A percentile compares a stretch with the other conserved stretches of the same genome.
Evolutionary conservation across 495 filamentous ascomycete species (phyloP).

Genomic region (Antarctomyces pellizariae): DNA sequence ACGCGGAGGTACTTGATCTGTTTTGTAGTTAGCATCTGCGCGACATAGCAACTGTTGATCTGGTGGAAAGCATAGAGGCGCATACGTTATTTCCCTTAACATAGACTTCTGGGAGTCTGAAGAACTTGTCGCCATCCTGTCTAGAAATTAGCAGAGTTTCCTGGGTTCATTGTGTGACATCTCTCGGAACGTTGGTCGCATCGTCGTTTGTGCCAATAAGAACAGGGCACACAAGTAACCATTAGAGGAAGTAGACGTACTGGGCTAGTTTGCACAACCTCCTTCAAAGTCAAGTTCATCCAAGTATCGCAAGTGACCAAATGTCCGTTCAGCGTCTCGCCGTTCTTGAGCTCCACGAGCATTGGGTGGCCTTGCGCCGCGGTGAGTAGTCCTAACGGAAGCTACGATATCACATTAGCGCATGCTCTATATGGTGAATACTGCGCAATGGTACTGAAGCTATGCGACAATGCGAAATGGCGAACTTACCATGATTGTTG

Average conservation of each 20-base stretch:
- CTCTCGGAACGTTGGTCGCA: neutral
- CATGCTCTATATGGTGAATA: too few relatives aligned
- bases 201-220: too few relatives aligned
- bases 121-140: constrained; percentile 79
- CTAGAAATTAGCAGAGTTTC: constrained; percentile 1
- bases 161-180: constrained; percentile 4
- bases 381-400: constrained; percentile 79
- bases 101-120: constrained; percentile 77
- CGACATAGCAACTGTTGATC: neutral
- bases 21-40: constrained; percentile 1
- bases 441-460: too few relatives aligned
- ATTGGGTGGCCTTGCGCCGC: constrained; percentile 96
- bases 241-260: constrained; percentile 15
- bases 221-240: too few relatives aligned
- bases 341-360: constrained; percentile 98
- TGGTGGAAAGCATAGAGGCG: constrained; percentile 5
- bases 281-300: constrained; percentile 96
- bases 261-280: constrained; percentile 91
- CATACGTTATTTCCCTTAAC: constrained; percentile 88
- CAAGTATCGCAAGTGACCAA: constrained; percentile 91
- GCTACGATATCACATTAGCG: too few relatives aligned
- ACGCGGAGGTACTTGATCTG: constrained; percentile 98
- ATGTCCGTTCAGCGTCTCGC: constrained; percentile 91
- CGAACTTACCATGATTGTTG: too few relatives aligned
- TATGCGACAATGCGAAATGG: too few relatives aligned